Conservation (phyloP, 106 monocot genomes). For the Ottelia alismoides region DNA sequence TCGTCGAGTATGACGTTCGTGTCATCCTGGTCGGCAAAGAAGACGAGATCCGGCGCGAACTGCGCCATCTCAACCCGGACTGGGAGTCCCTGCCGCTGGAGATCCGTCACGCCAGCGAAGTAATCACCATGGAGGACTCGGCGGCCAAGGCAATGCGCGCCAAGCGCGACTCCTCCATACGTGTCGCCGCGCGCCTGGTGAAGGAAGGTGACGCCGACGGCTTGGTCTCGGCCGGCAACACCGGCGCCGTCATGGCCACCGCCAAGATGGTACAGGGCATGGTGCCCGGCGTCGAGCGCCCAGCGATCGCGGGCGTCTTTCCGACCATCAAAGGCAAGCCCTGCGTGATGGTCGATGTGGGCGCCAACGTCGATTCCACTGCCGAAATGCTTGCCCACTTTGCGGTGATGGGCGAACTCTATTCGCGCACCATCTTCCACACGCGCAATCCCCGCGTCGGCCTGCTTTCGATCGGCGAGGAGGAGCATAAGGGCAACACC, state of each 20-base stretch:
- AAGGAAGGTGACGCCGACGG: not conserved
- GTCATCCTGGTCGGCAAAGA: not conserved
- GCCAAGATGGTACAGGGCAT: not conserved
- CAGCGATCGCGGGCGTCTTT: not conserved
- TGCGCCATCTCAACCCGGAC: not conserved
- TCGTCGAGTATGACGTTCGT: not conserved
- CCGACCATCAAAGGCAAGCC: not conserved
- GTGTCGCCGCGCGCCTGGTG: not conserved
- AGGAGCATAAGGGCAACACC: not conserved
- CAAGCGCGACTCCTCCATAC: not conserved
- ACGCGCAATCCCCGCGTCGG: not conserved
- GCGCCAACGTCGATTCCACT: not conserved
- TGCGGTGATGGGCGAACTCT: not conserved
- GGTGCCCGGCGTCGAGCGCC: not conserved
- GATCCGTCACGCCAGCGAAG: not conserved
- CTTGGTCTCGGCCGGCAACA: not conserved
- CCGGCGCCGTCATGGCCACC: too few species aligned
- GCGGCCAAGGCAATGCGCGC: not conserved
- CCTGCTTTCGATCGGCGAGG: not conserved
- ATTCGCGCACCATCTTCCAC: not conserved
- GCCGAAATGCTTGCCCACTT: not conserved
- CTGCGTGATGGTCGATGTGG: not conserved
- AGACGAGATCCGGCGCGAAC: not conserved
- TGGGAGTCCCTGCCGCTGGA: not conserved
- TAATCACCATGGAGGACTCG: not conserved